Base-by-base conservation (phyloP, 1,284 basidiomycete genomes). In the Peniophora sp. region DNA sequence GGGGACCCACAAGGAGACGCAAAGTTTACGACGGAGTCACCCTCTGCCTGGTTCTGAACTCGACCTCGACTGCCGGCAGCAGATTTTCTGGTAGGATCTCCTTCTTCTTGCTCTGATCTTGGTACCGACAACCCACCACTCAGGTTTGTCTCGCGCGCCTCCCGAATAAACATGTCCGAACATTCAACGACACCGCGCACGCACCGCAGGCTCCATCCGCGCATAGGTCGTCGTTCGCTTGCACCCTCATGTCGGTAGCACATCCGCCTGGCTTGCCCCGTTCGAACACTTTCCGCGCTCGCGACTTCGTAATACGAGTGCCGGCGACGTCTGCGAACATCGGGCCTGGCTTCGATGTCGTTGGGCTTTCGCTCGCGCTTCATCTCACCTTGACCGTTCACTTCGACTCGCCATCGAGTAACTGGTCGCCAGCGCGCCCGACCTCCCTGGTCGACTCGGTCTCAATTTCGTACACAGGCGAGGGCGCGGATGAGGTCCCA, bases 261-360 rank as follows among this genome's bases (percentile, higher is more conserved):
- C n/a, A 5, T 35, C 22, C 16, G 9, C 23, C 50, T n/a, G n/a
- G n/a, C n/a, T n/a, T n/a, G n/a, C n/a, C n/a, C n/a, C n/a, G n/a
- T n/a, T n/a, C n/a, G n/a, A 56, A 50, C 52, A 32, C 52, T n/a
- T 43, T 46, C 47, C 24, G 17, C n/a, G 23, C 61, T 45, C 59
- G 61, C 47, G 62, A 65, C 24, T 79, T 87, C 65, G 73, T 69
- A 46, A 92, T 99, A 68, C 79, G 77, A 59, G 90, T 99, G 49
- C 96, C 96, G 9, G 93, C 93, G 20, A 98, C 96, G 1, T 96
- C 95, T 52, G 96, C 96, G 58, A 99, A 99, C 75, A 95, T 99
- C 63, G 96, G 96, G 2, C 97, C 97, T 23, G 97, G 97, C 12
- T 99, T 99, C 68, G 97, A 99, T 67, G 97, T 99, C 53, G 92